Evolutionary conservation across 1,284 basidiomycete species (phyloP).

Genomic region (Sporisorium scitamineum): DNA sequence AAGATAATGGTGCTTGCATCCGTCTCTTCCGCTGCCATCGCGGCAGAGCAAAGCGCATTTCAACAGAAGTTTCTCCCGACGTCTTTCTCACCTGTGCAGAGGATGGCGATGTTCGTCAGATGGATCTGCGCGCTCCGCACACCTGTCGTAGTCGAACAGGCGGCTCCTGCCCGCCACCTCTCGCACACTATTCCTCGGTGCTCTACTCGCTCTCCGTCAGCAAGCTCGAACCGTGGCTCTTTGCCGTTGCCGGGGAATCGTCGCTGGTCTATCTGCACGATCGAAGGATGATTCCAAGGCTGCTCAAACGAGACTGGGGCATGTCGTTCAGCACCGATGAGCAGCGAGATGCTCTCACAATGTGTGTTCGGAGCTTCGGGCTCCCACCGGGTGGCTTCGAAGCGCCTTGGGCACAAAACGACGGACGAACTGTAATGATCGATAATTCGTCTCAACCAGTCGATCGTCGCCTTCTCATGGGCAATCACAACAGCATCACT

Average conservation of each 20-base stretch:
- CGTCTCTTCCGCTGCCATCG: conserved; percentile 63
- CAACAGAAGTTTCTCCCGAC: conserved; percentile 84
- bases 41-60: conserved; percentile 77
- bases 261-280: conserved; percentile 87
- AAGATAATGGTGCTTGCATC: conserved; percentile 48
- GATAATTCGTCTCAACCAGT: conserved; percentile 9
- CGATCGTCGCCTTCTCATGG: conserved; percentile 18
- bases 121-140: conserved; percentile 82
- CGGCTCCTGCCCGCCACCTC: conserved; percentile 74
- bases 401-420: conserved; percentile 18
- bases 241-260: conserved; percentile 71
- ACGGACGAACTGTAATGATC: conserved; percentile 23
- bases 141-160: conserved; percentile 68
- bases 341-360: conserved; percentile 74
- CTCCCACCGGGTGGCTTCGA: conserved; percentile 71
- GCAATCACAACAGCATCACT: conserved; percentile 56
- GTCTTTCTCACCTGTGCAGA: conserved; percentile 87
- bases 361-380: conserved; percentile 87
- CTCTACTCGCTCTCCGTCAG: conserved; percentile 72
- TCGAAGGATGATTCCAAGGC: conserved; percentile 79
- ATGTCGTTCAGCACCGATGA: conserved; percentile 70
- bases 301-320: conserved; percentile 80
- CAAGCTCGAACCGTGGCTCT: conserved; percentile 71
- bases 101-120: conserved; percentile 78
- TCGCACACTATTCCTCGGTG: conserved; percentile 72